Evolutionary conservation across 441 rosid species (phyloP).

Genomic region (Gossypium davidsonii): DNA sequence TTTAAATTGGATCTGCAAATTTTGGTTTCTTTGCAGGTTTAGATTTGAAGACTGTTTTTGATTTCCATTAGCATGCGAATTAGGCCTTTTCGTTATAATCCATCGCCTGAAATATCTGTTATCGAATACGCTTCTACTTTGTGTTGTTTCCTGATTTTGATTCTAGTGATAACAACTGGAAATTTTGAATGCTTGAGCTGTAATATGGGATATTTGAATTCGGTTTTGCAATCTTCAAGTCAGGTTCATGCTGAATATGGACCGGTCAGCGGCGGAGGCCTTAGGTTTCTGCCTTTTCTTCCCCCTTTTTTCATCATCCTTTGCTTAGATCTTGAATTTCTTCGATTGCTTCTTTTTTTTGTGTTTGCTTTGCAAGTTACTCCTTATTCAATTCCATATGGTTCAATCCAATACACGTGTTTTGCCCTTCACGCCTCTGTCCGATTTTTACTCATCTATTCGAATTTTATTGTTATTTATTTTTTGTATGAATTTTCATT

Average conservation of each 20-base stretch:
- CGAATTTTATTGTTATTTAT: background rate
- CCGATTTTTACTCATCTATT: background rate
- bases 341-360: background rate
- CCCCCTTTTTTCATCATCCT: background rate
- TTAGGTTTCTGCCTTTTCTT: constrained; percentile 41
- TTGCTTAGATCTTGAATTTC: background rate
- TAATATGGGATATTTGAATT: constrained; percentile 70
- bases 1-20: background rate
- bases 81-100: background rate
- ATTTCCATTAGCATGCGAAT: background rate
- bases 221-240: constrained; percentile 64
- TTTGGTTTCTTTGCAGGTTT: background rate
- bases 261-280: constrained; percentile 91
- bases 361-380: background rate
- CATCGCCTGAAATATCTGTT: background rate
- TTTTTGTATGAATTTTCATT: background rate
- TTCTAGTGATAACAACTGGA: constrained; percentile 5
- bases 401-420: no score
- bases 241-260: constrained; percentile 67
- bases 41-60: background rate
- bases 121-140: constrained; percentile 2
- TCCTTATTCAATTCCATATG: no score
- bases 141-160: constrained; percentile 21
- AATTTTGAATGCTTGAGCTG: constrained; percentile 19
- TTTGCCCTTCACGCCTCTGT: background rate